Evolutionary conservation across 1,139 yeast genomes (phyloP), one percentile per base, ranked within the genome.

Genomic region (Yamadazyma aaseri): DNA sequence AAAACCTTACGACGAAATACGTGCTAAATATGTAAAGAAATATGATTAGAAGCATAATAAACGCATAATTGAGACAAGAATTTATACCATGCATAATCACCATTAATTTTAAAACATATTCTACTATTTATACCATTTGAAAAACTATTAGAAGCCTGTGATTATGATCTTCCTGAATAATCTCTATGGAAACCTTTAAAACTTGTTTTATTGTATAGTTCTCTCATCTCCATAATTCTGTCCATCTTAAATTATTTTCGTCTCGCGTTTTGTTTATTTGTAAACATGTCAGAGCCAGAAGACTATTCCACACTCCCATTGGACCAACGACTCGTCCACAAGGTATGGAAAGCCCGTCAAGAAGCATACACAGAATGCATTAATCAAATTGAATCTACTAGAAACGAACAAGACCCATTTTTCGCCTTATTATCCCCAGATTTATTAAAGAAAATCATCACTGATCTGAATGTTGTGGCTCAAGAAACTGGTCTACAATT

Each of bases 311-410:
- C 36, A n/a, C 63, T 89, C 35, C 80, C 95, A 2, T 56, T 87
- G 21, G 78, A 74, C 13, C 87, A 85, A 35, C 66, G 87, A 32
- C 61, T 86, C 31, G 63, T 56, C 9, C 94, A 86, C 57, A 81
- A 80, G 52, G 79, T 76, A n/a, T 94, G 98, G 98, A 90, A 89
- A 58, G 97, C 81, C 10, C 79, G 99, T 40, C 67, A 77, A 36
- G 76, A 68, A 11, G 97, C 94, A 0, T 92, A 90, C 55, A 84
- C 80, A 36, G 92, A 86, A 47, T 56, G 82, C 42, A 62, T 69
- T 20, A 63, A 62, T 33, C 59, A 55, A 32, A 85, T 86, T 50
- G 70, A 75, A 32, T 60, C 57, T 25, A 73, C 86, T 3, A 67
- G 77, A 6, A 69, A 68, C 40, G 83, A 76, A 37, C 56, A 68